Conservation (phyloP, 2,329 filamentous ascomycete species). For the Fusarium oxysporum region DNA sequence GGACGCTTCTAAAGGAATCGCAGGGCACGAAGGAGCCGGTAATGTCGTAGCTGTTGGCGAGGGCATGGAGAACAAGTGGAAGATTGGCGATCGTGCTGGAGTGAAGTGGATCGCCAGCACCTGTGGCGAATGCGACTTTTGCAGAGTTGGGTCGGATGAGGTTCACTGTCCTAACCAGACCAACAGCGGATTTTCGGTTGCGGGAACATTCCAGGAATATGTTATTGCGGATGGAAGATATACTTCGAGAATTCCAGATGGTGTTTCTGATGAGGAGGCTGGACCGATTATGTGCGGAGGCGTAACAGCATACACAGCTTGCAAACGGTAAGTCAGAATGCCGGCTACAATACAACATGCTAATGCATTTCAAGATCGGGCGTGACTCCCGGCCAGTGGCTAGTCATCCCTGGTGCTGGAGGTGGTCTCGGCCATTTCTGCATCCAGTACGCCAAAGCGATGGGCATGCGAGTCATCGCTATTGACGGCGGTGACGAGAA, state of each 20-base stretch:
- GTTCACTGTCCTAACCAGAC: constrained; percentile 78
- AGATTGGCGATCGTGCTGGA: constrained; percentile 81
- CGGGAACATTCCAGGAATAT: constrained; percentile 92
- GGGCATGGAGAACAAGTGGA: constrained; percentile 77
- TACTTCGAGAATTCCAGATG: constrained; percentile 80
- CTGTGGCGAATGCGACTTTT: constrained; percentile 84
- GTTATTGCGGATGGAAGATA: constrained; percentile 84
- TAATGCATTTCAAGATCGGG: constrained; percentile 58
- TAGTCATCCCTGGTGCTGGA: constrained; percentile 87
- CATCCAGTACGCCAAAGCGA: constrained; percentile 86
- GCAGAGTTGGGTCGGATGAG: constrained; percentile 77
- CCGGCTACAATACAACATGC: rapidly evolving
- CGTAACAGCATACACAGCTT: constrained; percentile 84
- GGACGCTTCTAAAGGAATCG: constrained; percentile 57
- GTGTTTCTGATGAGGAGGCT: constrained; percentile 77
- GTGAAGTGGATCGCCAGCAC: constrained; percentile 91
- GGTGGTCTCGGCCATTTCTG: constrained; percentile 81
- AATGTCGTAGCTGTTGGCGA: constrained; percentile 82
- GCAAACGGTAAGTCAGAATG: constrained; percentile 69
- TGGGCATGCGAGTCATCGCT: constrained; percentile 82
- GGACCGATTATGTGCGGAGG: constrained; percentile 84
- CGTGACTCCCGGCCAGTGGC: constrained; percentile 75
- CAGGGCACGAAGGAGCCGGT: constrained; percentile 81
- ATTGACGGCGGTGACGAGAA: constrained; percentile 87
- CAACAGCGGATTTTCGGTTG: constrained; percentile 88